These are phyloP conservation scores for Pseudocercospora pini-densiflorae DNA, from an alignment of 2,329 filamentous ascomycete genomes.

Conservation along the genomic window DNA sequence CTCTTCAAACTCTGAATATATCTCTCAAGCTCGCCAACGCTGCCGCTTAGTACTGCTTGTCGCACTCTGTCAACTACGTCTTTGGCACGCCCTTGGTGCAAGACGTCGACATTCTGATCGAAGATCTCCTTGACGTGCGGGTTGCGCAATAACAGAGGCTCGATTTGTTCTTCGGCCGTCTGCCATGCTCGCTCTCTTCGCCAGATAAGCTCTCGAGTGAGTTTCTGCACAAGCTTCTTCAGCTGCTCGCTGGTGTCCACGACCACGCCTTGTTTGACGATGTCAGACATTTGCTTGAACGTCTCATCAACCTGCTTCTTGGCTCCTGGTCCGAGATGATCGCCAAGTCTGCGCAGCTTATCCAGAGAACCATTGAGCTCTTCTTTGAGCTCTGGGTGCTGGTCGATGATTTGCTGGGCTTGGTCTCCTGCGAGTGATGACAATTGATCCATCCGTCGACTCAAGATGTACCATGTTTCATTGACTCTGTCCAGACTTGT, in stretches of 20 bases:
- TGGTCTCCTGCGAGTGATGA: conserved; percentile 66
- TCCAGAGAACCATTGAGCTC: conserved; percentile 71
- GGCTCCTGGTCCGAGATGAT: conserved; percentile 73
- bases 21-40: conserved; percentile 62
- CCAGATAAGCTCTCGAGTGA: conserved; percentile 73
- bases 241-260: conserved; percentile 59
- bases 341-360: conserved; percentile 69
- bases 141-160: conserved; percentile 74
- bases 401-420: conserved; percentile 67
- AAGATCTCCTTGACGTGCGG: conserved; percentile 72
- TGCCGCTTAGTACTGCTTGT: conserved; percentile 64
- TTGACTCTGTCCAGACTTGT: conserved; percentile 63
- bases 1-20: conserved; percentile 63
- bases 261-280: conserved; percentile 65
- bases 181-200: conserved; percentile 70
- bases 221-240: conserved; percentile 65
- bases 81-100: conserved; percentile 68
- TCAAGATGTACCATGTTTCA: conserved; percentile 65
- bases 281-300: conserved; percentile 67
- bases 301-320: conserved; percentile 76
- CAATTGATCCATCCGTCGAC: conserved; percentile 65
- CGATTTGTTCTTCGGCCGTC: conserved; percentile 68
- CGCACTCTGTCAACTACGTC: conserved; percentile 68
- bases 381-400: conserved; percentile 73
- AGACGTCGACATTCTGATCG: conserved; percentile 68